Conservation (phyloP, 257 asterid species). For the Knoxia roxburghii region DNA sequence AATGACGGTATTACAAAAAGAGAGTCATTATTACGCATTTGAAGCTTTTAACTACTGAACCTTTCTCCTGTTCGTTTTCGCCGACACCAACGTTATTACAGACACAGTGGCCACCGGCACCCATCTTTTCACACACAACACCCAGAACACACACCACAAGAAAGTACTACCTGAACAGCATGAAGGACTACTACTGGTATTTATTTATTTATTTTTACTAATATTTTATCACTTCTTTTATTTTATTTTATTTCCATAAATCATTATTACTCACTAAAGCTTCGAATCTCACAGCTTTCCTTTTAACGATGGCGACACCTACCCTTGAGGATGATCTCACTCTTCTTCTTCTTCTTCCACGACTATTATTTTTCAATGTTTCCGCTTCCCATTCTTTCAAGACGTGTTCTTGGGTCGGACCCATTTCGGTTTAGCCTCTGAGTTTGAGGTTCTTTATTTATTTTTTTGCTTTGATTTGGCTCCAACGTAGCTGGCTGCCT, state of each 20-base stretch:
- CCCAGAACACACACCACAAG: neutral
- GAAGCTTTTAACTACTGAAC: neutral
- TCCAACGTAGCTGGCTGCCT: neutral
- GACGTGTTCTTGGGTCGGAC: constrained; percentile 4
- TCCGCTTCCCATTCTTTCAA: neutral
- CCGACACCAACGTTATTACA: constrained; percentile 41
- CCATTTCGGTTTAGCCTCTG: neutral
- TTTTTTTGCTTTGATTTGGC: neutral
- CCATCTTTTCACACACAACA: neutral
- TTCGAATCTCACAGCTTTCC: constrained; percentile 58
- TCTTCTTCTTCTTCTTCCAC: constrained; percentile 2
- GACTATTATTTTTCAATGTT: constrained; percentile 18
- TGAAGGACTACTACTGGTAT: neutral
- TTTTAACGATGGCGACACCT: constrained; percentile 54
- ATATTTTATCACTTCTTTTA: neutral
- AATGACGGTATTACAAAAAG: neutral
- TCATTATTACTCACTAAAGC: constrained; percentile 25
- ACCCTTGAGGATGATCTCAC: constrained; percentile 25
- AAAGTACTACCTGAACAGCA: neutral
- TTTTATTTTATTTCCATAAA: constrained; percentile 31
- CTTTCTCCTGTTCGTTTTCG: constrained; percentile 17
- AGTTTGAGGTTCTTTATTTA: neutral
- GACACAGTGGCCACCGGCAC: neutral
- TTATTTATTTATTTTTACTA: neutral
- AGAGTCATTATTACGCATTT: neutral